Evolutionary conservation across 2,329 filamentous ascomycete genomes (phyloP).

Genomic region (Sporothrix variecibatus): DNA sequence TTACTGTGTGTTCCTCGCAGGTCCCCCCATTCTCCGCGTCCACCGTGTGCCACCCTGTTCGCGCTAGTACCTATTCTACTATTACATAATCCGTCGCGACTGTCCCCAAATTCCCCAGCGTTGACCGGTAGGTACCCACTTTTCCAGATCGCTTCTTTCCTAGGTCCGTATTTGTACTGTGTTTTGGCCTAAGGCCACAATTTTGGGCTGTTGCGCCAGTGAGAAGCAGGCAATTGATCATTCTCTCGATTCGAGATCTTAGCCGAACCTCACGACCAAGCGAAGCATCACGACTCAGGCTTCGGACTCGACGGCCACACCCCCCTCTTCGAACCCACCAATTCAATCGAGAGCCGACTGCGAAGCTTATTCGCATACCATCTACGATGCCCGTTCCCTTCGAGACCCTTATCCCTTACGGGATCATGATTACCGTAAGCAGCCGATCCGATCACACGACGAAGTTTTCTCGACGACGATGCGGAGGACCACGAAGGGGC

Average conservation of each 20-base stretch:
- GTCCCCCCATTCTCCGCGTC: slow-evolving; percentile 18
- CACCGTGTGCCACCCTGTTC: background rate
- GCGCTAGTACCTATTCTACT: background rate
- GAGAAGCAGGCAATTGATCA: slow-evolving; percentile 25
- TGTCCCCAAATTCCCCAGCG: background rate
- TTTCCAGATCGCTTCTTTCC: background rate
- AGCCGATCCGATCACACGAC: background rate
- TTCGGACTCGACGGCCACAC: slow-evolving; percentile 16
- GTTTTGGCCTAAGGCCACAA: slow-evolving; percentile 25
- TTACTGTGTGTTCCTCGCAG: slow-evolving; percentile 17
- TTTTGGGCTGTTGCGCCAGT: slow-evolving; percentile 20
- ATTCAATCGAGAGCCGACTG: slow-evolving; percentile 22
- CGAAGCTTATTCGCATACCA: background rate
- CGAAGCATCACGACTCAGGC: background rate
- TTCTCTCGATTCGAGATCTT: slow-evolving; percentile 16
- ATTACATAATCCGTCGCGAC: slow-evolving; percentile 20
- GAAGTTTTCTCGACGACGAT: background rate
- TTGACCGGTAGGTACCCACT: background rate
- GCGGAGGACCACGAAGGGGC: background rate
- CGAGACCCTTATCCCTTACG: slow-evolving; percentile 65
- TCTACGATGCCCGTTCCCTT: slow-evolving; percentile 63
- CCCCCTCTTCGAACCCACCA: slow-evolving; percentile 25
- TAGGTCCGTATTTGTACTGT: background rate
- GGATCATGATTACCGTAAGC: slow-evolving; percentile 63
- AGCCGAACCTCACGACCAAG: slow-evolving; percentile 3